phyloP scores from a whole-genome alignment of 176 grass and related monocot genomes.

The Thinopyrum elongatum region DNA sequence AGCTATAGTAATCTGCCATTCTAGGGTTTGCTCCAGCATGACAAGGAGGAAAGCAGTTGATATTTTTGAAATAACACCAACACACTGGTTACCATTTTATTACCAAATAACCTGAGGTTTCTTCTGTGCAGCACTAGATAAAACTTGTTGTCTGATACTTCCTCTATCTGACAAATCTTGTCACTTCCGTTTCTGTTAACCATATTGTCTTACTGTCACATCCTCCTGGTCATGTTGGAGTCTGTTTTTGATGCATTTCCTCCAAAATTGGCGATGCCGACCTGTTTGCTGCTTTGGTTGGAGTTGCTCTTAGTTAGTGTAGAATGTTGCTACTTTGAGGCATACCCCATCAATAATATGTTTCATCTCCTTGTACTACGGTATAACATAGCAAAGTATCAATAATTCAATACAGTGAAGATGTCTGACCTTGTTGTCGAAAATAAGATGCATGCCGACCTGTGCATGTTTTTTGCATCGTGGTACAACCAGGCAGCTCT shows the following conservation, averaged over 20 bases:
- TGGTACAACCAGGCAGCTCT: constrained; percentile 25
- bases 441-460: constrained; percentile 11
- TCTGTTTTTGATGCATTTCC: not conserved
- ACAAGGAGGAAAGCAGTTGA: not conserved
- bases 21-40: not conserved
- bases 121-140: not conserved
- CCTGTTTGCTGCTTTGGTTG: not conserved
- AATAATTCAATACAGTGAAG: constrained; percentile 15
- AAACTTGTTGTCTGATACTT: not conserved
- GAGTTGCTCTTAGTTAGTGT: not conserved
- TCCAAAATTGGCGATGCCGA: not conserved
- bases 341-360: constrained; percentile 13
- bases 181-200: not conserved
- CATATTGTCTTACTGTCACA: not conserved
- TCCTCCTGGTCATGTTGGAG: not conserved
- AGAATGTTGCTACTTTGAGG: constrained; percentile 4
- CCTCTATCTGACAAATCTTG: not conserved
- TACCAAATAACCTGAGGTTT: not conserved
- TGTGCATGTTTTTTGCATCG: constrained; percentile 15
- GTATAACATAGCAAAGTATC: constrained; percentile 3
- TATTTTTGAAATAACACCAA: not conserved
- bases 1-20: not conserved
- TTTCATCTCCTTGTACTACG: not conserved
- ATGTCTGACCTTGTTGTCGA: not conserved
- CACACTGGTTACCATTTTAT: not conserved